These are phyloP conservation scores for Silene coronaria DNA, from an alignment of 179 eudicot species.

Conservation along the genomic window DNA sequence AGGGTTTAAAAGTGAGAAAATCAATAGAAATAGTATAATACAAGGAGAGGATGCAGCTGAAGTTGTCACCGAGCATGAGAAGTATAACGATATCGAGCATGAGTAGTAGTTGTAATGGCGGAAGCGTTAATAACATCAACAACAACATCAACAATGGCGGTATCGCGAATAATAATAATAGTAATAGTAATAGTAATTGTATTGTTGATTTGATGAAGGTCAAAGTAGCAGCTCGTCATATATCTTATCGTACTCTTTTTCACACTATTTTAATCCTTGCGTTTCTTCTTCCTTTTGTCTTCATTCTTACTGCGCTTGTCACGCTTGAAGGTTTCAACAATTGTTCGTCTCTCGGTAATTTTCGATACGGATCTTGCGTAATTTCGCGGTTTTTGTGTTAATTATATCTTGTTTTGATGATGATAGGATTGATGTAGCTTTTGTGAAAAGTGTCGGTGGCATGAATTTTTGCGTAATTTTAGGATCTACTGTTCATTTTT, in stretches of 20 bases:
- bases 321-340: slow-evolving; percentile 95
- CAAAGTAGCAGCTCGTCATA: slow-evolving; percentile 88
- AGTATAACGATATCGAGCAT: slow-evolving; percentile 84
- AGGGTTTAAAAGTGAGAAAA: not conserved
- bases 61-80: slow-evolving; percentile 97
- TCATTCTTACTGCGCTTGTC: slow-evolving; percentile 89
- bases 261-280: slow-evolving; percentile 82
- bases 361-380: not conserved
- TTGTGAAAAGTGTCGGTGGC: not conserved
- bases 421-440: not conserved
- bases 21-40: not conserved
- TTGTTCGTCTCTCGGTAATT: slow-evolving; percentile 81
- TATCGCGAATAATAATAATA: not conserved
- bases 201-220: slow-evolving; percentile 94
- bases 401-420: not conserved
- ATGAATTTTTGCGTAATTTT: not conserved
- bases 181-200: slow-evolving; percentile 33
- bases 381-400: not conserved
- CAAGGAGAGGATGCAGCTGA: slow-evolving; percentile 87
- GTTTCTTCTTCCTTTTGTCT: slow-evolving; percentile 83
- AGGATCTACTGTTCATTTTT: not conserved
- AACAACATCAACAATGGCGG: not conserved
- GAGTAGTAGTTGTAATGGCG: slow-evolving; percentile 15
- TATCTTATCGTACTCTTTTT: slow-evolving; percentile 85
- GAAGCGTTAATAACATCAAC: not conserved